Conservation (phyloP, 202 grass and related monocot genomes). For the Zoysia matrella region DNA sequence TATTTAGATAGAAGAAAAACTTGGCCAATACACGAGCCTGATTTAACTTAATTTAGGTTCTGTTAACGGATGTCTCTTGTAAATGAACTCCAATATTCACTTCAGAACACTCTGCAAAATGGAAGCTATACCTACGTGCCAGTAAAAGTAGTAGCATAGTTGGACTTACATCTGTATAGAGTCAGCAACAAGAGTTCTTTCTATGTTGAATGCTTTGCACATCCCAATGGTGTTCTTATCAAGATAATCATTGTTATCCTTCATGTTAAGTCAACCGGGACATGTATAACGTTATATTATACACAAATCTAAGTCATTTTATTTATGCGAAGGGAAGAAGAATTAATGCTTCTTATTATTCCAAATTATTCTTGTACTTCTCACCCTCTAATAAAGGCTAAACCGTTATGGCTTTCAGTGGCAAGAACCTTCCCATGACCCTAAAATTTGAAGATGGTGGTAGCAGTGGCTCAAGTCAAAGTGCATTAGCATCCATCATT, state of each 20-base stretch:
- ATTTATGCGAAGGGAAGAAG: background rate
- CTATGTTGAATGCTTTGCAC: too few species aligned
- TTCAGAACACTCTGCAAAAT: too few species aligned
- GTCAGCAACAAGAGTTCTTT: too few species aligned
- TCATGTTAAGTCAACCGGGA: background rate
- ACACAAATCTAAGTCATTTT: background rate
- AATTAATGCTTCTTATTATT: background rate
- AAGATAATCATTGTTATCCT: background rate
- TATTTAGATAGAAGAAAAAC: too few species aligned
- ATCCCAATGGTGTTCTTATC: background rate
- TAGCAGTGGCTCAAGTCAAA: background rate
- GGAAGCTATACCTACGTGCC: too few species aligned
- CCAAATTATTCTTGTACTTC: background rate
- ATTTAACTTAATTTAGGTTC: too few species aligned
- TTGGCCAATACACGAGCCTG: too few species aligned
- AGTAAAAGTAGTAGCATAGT: too few species aligned
- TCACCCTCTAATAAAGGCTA: background rate
- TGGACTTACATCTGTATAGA: too few species aligned
- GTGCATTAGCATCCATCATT: background rate
- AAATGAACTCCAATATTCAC: too few species aligned
- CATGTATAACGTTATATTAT: background rate
- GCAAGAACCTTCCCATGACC: constrained; percentile 41
- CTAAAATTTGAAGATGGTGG: constrained; percentile 10
- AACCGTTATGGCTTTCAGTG: constrained; percentile 34
- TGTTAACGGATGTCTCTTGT: too few species aligned